Conservation (phyloP, 2,329 filamentous ascomycete genomes). For the Clonostachys sp. region DNA sequence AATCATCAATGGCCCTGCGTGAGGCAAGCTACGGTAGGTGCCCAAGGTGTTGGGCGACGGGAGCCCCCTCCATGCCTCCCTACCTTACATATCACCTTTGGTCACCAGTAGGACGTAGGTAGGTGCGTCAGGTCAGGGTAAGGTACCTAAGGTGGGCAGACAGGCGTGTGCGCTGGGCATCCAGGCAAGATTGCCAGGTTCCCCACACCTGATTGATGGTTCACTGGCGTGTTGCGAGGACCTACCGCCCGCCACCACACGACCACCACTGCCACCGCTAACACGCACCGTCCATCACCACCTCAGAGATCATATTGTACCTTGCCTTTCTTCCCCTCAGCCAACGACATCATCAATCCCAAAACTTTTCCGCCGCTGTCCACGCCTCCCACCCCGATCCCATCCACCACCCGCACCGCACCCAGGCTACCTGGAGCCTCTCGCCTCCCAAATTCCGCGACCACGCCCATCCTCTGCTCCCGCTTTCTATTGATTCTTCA, state of each 20-base stretch:
- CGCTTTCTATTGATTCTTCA: background rate
- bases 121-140: too few relatives aligned
- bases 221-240: background rate
- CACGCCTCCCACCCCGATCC: background rate
- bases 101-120: too few relatives aligned
- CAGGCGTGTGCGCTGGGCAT: too few relatives aligned
- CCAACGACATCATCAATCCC: constrained; percentile 16
- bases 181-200: background rate
- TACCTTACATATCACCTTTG: too few relatives aligned
- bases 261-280: background rate
- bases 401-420: background rate
- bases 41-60: too few relatives aligned
- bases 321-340: constrained; percentile 2
- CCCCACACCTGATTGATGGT: background rate
- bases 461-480: too few relatives aligned
- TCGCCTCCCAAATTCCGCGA: too few relatives aligned
- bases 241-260: background rate
- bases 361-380: constrained; percentile 7
- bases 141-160: too few relatives aligned
- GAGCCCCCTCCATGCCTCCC: too few relatives aligned
- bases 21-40: too few relatives aligned
- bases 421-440: background rate
- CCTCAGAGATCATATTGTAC: background rate
- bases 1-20: too few relatives aligned
- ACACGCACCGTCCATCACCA: background rate